Base-by-base conservation (phyloP, 2,329 filamentous ascomycete genomes). In the Phialophora macrospora region DNA sequence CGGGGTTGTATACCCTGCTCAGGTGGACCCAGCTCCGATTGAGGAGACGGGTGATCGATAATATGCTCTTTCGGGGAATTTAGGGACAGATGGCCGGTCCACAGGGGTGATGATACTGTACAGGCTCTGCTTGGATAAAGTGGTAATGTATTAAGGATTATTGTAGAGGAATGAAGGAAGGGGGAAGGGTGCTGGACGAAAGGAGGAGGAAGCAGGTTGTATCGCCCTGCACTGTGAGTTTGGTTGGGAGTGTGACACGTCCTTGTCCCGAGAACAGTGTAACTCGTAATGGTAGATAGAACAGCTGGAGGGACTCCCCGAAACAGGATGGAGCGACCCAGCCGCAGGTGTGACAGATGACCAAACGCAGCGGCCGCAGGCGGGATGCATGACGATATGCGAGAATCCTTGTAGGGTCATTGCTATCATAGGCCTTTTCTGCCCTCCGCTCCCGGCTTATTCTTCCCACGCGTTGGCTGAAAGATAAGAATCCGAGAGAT, bases 21-120 rank as follows among this genome's bases (percentile, higher is more conserved):
- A 38, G 38, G 61, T 64, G 63, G 64, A 68, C 51, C 64, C 57
- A 58, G 63, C 60, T 66, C 64, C 61, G 61, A 60, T 64, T 30
- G 44, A 64, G 67, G 67, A 65, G 61, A 46, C 38, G 46, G 44
- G 46, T 32, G 58, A 41, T 52, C 49, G 38, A 54, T 3, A 41
- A 48, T 26, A 44, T 60, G 46, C 48, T 60, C 58, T 60, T 38
- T 60, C 58, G 28, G 58, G 46, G 11, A 60, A 60, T 32, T n/a
- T 51, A 60, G 49, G 48, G 46, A 44, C 58, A 54, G 51, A 46
- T 51, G 48, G 20, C 26, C 48, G 48, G 48, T 51, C 48, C 6
- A 28, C 44, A 32, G 46, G 44, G 56, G 7, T 20, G 14, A 24
- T 6, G 44, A 32, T 46, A n/a, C n/a, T n/a, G n/a, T n/a, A 58